phyloP scores from a whole-genome alignment of 176 grass and related monocot genomes.

The Microstegium vimineum region DNA sequence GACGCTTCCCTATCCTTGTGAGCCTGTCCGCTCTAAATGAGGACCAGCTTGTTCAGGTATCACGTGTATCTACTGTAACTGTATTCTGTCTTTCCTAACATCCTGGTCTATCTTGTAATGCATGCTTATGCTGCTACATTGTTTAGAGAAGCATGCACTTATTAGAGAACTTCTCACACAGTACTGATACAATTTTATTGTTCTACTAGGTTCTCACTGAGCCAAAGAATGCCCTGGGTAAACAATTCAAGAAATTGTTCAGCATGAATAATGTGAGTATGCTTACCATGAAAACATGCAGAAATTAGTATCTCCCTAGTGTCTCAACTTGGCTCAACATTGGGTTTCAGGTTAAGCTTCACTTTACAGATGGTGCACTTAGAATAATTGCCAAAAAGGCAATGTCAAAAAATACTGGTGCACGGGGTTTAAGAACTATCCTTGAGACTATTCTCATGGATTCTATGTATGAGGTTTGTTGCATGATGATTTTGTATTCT shows the following conservation, averaged over 20 bases:
- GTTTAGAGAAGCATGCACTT: not conserved
- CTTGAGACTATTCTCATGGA: constrained; percentile 98
- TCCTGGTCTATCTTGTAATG: not conserved
- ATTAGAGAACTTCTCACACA: constrained; percentile 1
- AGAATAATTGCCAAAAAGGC: constrained; percentile 86
- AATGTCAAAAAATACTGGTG: constrained; percentile 91
- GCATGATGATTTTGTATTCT: not conserved
- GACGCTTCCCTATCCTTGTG: constrained; percentile 91
- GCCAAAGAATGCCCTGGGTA: constrained; percentile 88
- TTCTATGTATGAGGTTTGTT: constrained; percentile 95
- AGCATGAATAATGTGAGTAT: constrained; percentile 95
- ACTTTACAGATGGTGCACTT: constrained; percentile 83
- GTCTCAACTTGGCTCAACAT: not conserved
- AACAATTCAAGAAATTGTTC: constrained; percentile 97
- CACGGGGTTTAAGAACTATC: constrained; percentile 84
- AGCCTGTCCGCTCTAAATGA: constrained; percentile 84
- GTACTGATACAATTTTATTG: constrained; percentile 25
- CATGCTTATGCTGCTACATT: not conserved
- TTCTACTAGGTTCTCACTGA: constrained; percentile 72
- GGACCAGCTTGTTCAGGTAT: constrained; percentile 92
- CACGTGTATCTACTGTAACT: not conserved
- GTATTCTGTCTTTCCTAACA: not conserved
- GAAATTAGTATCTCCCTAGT: not conserved
- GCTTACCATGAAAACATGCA: constrained; percentile 12
- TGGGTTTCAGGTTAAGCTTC: constrained; percentile 88